Evolutionary conservation across 345 rosid genomes (phyloP), one percentile per base, ranked within the genome.

Genomic region (Eucalyptus urophylla): DNA sequence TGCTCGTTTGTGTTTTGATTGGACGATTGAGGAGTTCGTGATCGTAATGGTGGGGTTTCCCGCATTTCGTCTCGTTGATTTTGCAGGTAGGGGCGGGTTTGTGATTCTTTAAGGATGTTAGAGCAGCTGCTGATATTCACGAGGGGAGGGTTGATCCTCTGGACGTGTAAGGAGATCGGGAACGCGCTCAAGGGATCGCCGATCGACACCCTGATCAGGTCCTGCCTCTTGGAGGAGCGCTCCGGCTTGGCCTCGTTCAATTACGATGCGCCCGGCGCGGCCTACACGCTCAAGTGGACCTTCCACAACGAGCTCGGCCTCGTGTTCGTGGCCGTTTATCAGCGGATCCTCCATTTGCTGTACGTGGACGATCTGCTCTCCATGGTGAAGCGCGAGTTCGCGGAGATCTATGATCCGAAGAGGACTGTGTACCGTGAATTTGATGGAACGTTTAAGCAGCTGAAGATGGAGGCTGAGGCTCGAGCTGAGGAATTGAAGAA

Each of bases 141-240:
- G 1, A 91, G 98, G 89, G 99, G 99, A 90, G 99, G 99, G n/a
- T 92, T 98, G 92, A 97, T 97, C 95, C 97, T 98, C 43, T 98
- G 99, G 99, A 97, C 99, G 45, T 98, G 97, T 89, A 98, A 96
- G 89, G 99, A 97, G 95, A 94, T 98, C 37, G 99, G 99, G 4
- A 97, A 95, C 49, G 99, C 99, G 88, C 93, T 98, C 19, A 96
- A 91, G 90, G 99, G 99, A 13, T 97, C 99, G 27, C 99, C 99
- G 0, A 96, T 98, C 62, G 99, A 98, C 80, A 93, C 99, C 85
- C 90, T 98, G 92, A 98, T 98, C 89, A 91, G 98, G 15, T 98
- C 99, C 11, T 98, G 99, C 87, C 97, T 98, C 19, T 93, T 98
- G 92, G 99, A 98, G 97, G 99, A 98, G 88, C 96, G 99, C 80